phyloP scores from a whole-genome alignment of 2,329 filamentous ascomycete species.

The Penicillium sclerotiorum region DNA sequence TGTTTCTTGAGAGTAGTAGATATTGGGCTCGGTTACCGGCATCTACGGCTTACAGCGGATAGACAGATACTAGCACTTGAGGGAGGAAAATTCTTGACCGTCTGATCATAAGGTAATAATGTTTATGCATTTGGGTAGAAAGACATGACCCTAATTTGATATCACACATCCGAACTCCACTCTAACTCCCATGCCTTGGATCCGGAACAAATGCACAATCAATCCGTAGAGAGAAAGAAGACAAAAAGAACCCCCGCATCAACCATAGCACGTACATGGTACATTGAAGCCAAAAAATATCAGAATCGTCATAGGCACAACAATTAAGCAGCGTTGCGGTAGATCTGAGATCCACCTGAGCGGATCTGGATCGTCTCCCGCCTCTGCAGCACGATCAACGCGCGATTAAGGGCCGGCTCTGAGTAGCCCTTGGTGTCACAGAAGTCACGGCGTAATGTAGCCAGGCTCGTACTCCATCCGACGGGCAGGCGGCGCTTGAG shows the following conservation, averaged over 20 bases:
- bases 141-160: slow-evolving; percentile 4
- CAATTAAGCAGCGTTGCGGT: slow-evolving; percentile 48
- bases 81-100: no score
- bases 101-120: no score
- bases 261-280: slow-evolving; percentile 22
- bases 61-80: no score
- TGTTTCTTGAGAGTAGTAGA: neutral
- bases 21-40: no score
- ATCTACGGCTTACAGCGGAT: no score
- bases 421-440: slow-evolving; percentile 88
- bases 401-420: slow-evolving; percentile 81
- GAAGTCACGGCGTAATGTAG: slow-evolving; percentile 84
- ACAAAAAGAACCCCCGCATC: slow-evolving; percentile 5
- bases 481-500: slow-evolving; percentile 84
- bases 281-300: slow-evolving; percentile 24
- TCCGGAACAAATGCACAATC: slow-evolving; percentile 20
- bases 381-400: slow-evolving; percentile 81
- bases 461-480: slow-evolving; percentile 90
- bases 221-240: slow-evolving; percentile 15
- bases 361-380: slow-evolving; percentile 69
- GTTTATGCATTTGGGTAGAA: slow-evolving; percentile 10
- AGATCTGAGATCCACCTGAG: slow-evolving; percentile 53
- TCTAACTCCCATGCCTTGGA: slow-evolving; percentile 22
- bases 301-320: slow-evolving; percentile 19
- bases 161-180: slow-evolving; percentile 19